Percentiles rank a stretch among this genome's conserved stretches.
These are phyloP conservation scores for Hortaea sp. DNA, from an alignment of 2,329 filamentous ascomycete species.

Conservation along the genomic window DNA sequence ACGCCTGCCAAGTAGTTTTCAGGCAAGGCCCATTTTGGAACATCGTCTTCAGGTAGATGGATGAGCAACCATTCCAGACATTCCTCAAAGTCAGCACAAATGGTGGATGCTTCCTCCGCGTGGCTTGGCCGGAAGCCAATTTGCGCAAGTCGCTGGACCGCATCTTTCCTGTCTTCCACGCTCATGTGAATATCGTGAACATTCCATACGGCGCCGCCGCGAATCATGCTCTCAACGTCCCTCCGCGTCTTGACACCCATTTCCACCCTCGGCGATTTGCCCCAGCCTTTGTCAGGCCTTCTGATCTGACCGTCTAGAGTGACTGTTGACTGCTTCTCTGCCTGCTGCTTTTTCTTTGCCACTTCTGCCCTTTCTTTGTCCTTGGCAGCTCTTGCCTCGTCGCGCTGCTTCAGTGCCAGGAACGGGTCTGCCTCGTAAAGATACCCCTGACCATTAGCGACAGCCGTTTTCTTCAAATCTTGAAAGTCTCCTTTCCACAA, in stretches of 20 bases:
- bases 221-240: constrained; percentile 69
- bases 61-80: constrained; percentile 92
- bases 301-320: constrained; percentile 27
- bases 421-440: constrained; percentile 97
- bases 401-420: constrained; percentile 64
- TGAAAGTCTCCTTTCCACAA: constrained; percentile 86
- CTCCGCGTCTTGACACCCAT: constrained; percentile 75
- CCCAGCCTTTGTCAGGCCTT: constrained; percentile 57
- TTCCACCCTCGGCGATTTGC: constrained; percentile 77
- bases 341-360: constrained; percentile 43
- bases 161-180: constrained; percentile 43
- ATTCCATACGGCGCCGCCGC: constrained; percentile 78
- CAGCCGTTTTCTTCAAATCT: constrained; percentile 68
- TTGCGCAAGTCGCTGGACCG: constrained; percentile 64
- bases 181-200: constrained; percentile 61
- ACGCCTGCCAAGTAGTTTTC: constrained; percentile 87
- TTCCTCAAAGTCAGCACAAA: constrained; percentile 88
- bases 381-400: constrained; percentile 63
- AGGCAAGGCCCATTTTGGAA: constrained; percentile 86
- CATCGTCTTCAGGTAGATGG: constrained; percentile 91
- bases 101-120: constrained; percentile 72
- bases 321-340: constrained; percentile 48
- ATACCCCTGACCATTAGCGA: constrained; percentile 68
- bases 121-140: constrained; percentile 85
- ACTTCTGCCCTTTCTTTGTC: constrained; percentile 72